Conservation (phyloP, 2,329 filamentous ascomycete species). For the Fusarium subtropicale region DNA sequence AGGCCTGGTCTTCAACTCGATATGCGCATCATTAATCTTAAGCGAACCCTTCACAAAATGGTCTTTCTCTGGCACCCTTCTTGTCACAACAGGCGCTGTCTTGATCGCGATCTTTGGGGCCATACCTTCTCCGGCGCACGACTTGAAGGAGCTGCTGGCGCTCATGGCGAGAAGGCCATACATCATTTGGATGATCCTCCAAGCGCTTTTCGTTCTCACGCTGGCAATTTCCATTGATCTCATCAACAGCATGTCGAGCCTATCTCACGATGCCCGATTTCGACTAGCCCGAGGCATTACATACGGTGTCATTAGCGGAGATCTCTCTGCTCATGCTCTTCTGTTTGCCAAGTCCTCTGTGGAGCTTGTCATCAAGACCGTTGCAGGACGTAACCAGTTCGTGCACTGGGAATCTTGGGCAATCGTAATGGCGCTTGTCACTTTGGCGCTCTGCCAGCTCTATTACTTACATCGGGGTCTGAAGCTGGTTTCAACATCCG, state of each 20-base stretch:
- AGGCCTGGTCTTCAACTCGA: conserved; percentile 97
- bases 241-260: conserved; percentile 61
- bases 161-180: conserved; percentile 81
- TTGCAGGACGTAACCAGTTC: conserved; percentile 92
- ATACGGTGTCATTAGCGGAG: conserved; percentile 91
- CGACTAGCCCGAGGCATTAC: conserved; percentile 84
- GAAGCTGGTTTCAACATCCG: conserved; percentile 93
- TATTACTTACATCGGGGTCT: conserved; percentile 96
- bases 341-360: conserved; percentile 97
- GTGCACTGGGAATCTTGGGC: conserved; percentile 95
- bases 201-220: conserved; percentile 76
- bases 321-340: conserved; percentile 91
- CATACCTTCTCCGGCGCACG: conserved; percentile 92
- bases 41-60: conserved; percentile 94
- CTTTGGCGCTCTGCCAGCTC: conserved; percentile 86
- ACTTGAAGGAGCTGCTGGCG: conserved; percentile 80
- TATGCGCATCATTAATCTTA: conserved; percentile 93
- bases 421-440: conserved; percentile 83
- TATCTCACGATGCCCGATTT: conserved; percentile 72
- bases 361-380: conserved; percentile 87
- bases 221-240: conserved; percentile 74
- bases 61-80: conserved; percentile 88
- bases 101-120: conserved; percentile 95
- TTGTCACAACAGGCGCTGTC: conserved; percentile 89
- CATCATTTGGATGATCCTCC: conserved; percentile 88